phyloP scores from a whole-genome alignment of 331 rosid species.

The Saraca asoca region DNA sequence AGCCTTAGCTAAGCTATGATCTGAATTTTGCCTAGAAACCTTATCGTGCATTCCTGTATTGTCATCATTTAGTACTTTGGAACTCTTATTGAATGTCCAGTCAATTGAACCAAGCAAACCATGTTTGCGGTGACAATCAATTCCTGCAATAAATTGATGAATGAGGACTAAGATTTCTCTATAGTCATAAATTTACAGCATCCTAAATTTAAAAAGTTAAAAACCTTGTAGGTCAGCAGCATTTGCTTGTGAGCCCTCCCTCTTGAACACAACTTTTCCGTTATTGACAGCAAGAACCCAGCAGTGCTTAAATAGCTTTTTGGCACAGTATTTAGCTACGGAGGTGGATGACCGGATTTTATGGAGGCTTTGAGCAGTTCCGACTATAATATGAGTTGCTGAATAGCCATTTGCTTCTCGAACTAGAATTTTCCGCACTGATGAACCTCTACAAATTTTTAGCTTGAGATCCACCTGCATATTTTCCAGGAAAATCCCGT shows the following conservation, averaged over 20 bases:
- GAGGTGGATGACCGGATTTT: constrained; percentile 70
- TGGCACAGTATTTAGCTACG: constrained; percentile 89
- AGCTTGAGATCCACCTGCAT: constrained; percentile 90
- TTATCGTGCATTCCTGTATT: constrained; percentile 30
- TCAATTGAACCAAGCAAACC: constrained; percentile 55
- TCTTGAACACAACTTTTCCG: constrained; percentile 76
- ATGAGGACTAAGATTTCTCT: constrained; percentile 20
- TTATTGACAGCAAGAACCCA: constrained; percentile 77
- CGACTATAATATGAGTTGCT: constrained; percentile 73
- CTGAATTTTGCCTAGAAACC: constrained; percentile 37
- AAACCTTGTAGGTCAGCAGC: constrained; percentile 54
- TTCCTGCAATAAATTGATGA: constrained; percentile 49
- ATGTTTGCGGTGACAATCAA: constrained; percentile 41
- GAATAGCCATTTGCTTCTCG: constrained; percentile 74
- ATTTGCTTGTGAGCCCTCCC: constrained; percentile 47
- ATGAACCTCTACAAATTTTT: constrained; percentile 81
- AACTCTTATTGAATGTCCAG: constrained; percentile 34
- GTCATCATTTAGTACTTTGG: constrained; percentile 53
- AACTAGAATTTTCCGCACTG: constrained; percentile 68
- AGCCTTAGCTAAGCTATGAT: constrained; percentile 53
- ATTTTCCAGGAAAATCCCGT: constrained; percentile 20
- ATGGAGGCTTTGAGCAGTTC: constrained; percentile 60
- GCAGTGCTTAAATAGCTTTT: constrained; percentile 60
- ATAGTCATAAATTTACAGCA: constrained; percentile 11
- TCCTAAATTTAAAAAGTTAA: not conserved